A percentile compares a stretch with the other conserved stretches of the same genome.
These are phyloP conservation scores for Phytopythium aichiense DNA, from an alignment of 352 stramenopile genomes.

Conservation along the genomic window DNA sequence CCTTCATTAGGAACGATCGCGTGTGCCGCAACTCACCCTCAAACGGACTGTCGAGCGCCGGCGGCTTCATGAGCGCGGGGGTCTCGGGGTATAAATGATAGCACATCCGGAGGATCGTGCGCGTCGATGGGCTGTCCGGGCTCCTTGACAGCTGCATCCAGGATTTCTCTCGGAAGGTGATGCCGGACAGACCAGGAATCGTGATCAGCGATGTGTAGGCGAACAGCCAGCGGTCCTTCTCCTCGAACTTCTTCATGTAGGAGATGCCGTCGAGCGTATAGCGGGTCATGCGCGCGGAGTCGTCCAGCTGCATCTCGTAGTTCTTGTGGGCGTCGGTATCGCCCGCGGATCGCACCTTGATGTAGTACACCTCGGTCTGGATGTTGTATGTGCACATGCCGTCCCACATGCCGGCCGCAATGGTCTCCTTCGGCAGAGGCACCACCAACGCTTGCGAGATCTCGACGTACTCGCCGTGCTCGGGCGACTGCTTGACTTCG, in stretches of 20 bases:
- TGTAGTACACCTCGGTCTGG: background rate
- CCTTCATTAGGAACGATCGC: background rate
- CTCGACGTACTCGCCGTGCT: constrained; percentile 1
- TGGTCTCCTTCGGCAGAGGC: background rate
- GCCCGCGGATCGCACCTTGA: background rate
- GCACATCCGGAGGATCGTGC: constrained; percentile 20
- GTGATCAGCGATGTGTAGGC: constrained; percentile 2
- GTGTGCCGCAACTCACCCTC: constrained; percentile 8
- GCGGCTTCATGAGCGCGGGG: constrained; percentile 3
- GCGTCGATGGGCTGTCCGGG: constrained; percentile 13
- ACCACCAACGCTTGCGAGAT: background rate
- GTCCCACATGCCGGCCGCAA: background rate
- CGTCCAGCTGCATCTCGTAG: background rate
- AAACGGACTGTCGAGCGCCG: constrained; percentile 1
- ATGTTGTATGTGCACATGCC: background rate
- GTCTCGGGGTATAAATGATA: constrained; percentile 25
- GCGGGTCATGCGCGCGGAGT: background rate
- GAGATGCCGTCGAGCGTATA: constrained; percentile 1
- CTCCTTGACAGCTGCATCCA: constrained; percentile 31
- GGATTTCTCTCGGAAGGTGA: constrained; percentile 20
- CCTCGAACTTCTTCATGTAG: constrained; percentile 7
- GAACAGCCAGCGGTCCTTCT: background rate
- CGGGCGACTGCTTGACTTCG: background rate
- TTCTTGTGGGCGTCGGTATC: constrained; percentile 1
- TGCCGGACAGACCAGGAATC: background rate